Conservation (phyloP, 306 rosid genomes). For the Trifolium dubium region DNA sequence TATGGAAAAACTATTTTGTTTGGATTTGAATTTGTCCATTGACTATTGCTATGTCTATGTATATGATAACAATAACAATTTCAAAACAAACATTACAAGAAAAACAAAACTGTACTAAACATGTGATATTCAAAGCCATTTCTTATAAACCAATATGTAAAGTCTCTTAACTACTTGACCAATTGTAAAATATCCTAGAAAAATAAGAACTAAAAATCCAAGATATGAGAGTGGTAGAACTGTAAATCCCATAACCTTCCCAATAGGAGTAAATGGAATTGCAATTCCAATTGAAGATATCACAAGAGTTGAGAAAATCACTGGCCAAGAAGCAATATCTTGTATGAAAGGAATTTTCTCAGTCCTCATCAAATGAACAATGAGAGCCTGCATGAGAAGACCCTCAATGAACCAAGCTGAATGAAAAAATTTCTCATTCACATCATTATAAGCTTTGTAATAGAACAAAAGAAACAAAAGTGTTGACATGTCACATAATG, state of each 20-base stretch:
- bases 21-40: too few species aligned
- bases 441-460: constrained; percentile 36
- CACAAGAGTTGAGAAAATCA: constrained; percentile 67
- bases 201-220: constrained; percentile 59
- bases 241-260: constrained; percentile 60
- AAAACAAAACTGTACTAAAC: constrained; percentile 10
- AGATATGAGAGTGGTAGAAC: constrained; percentile 63
- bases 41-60: background rate
- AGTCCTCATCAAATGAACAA: constrained; percentile 73
- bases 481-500: constrained; percentile 64
- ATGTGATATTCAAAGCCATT: constrained; percentile 62
- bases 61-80: background rate
- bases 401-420: constrained; percentile 89
- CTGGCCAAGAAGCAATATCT: constrained; percentile 85
- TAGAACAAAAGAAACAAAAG: constrained; percentile 67
- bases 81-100: constrained; percentile 20
- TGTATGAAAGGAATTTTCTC: constrained; percentile 76
- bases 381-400: constrained; percentile 78
- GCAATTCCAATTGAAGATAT: constrained; percentile 66
- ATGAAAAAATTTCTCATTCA: constrained; percentile 52
- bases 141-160: constrained; percentile 65
- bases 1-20: too few species aligned
- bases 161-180: constrained; percentile 72
- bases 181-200: constrained; percentile 61
- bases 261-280: constrained; percentile 64